Conservation (phyloP, 176 grass and related monocot species). For the Melocanna baccifera region DNA sequence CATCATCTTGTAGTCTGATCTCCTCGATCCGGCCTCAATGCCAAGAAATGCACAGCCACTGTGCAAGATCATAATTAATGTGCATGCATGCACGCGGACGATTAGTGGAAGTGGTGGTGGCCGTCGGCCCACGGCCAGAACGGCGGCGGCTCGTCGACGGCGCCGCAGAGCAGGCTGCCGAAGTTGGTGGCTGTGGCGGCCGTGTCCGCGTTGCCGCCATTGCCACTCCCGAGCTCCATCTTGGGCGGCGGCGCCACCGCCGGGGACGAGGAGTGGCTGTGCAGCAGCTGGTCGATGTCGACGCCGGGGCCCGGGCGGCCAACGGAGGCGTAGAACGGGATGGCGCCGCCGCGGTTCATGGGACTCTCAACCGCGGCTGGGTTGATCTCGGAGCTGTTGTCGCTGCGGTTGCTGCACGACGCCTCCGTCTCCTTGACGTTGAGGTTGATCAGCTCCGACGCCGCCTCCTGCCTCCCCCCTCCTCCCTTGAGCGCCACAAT, state of each 20-base stretch:
- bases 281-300: conserved; percentile 39
- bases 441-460: conserved; percentile 70
- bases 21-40: background rate
- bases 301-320: background rate
- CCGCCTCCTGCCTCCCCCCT: conserved; percentile 50
- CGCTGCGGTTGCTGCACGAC: conserved; percentile 83
- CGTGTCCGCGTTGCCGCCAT: background rate
- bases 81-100: background rate
- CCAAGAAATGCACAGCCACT: background rate
- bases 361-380: conserved; percentile 36
- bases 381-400: conserved; percentile 97
- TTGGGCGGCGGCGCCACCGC: background rate
- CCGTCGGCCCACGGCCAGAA: conserved; percentile 87
- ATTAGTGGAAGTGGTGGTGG: conserved; percentile 66
- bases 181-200: conserved; percentile 1
- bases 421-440: conserved; percentile 90
- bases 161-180: conserved; percentile 59
- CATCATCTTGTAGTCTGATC: background rate
- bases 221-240: conserved; percentile 34
- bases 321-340: conserved; percentile 20
- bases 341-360: conserved; percentile 15
- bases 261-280: background rate
- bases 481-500: conserved; percentile 63
- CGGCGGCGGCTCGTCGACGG: conserved; percentile 52
- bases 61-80: background rate